phyloP scores from a whole-genome alignment of 2,329 filamentous ascomycete genomes.

The Pestalotiopsis sp. region DNA sequence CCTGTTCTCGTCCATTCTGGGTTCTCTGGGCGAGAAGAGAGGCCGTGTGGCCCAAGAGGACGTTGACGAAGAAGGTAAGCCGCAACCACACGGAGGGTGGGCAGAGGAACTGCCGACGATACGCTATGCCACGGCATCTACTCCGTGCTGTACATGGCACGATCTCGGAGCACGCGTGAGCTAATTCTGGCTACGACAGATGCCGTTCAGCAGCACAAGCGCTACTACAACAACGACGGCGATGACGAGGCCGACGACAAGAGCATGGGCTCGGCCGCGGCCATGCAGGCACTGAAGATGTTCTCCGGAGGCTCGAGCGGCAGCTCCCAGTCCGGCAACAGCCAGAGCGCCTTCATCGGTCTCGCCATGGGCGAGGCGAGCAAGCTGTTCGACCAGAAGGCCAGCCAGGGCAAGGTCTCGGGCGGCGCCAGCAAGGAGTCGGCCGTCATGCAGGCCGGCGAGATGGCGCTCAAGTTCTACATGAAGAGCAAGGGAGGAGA shows the following conservation, averaged over 20 bases:
- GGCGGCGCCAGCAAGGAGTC: conserved; percentile 75
- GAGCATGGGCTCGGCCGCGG: conserved; percentile 72
- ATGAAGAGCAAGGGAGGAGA: conserved; percentile 72
- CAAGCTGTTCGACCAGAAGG: conserved; percentile 69
- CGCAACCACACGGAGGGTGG: too few species aligned
- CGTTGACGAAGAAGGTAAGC: conserved; percentile 52
- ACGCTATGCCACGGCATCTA: too few species aligned
- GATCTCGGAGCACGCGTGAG: neutral
- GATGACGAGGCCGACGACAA: conserved; percentile 49
- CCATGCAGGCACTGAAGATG: conserved; percentile 80
- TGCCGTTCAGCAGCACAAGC: conserved; percentile 74
- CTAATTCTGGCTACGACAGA: conserved; percentile 40
- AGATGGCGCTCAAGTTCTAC: conserved; percentile 91
- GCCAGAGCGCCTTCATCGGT: conserved; percentile 80
- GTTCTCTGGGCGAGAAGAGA: conserved; percentile 52
- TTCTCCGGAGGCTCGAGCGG: conserved; percentile 63
- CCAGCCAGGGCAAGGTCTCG: conserved; percentile 53
- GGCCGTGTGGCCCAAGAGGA: conserved; percentile 46
- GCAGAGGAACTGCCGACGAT: too few species aligned
- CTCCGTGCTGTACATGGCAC: neutral
- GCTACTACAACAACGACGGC: conserved; percentile 65
- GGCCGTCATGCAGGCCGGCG: conserved; percentile 75
- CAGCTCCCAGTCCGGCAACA: conserved; percentile 47
- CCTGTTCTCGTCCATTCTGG: conserved; percentile 53
- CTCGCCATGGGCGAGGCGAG: conserved; percentile 87